These are phyloP conservation scores for Tagetes patula DNA, from an alignment of 129 eudicot species.

Conservation along the genomic window DNA sequence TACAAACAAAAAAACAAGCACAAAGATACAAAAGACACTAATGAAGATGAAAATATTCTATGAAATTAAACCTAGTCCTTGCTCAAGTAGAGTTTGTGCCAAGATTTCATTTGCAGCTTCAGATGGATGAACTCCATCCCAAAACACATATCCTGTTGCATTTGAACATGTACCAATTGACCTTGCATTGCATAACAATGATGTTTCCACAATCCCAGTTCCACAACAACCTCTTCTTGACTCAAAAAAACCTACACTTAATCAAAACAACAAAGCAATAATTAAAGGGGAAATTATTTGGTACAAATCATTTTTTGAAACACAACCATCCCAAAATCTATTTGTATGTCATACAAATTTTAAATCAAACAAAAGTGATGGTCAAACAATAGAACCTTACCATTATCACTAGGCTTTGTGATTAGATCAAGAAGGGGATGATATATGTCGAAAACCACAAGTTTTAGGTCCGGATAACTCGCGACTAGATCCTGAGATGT, in stretches of 20 bases:
- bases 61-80: slow-evolving; percentile 56
- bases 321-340: too few relatives aligned
- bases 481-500: slow-evolving; percentile 46
- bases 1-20: too few relatives aligned
- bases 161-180: slow-evolving; percentile 74
- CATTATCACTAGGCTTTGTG: slow-evolving; percentile 29
- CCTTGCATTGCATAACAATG: slow-evolving; percentile 58
- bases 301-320: background rate
- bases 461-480: slow-evolving; percentile 44
- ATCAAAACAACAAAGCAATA: background rate
- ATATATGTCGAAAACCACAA: slow-evolving; percentile 77
- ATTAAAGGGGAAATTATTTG: background rate
- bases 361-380: background rate
- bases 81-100: slow-evolving; percentile 62
- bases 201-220: slow-evolving; percentile 69
- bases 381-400: background rate
- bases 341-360: too few relatives aligned
- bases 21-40: too few relatives aligned
- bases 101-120: slow-evolving; percentile 63
- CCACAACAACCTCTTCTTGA: slow-evolving; percentile 82
- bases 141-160: slow-evolving; percentile 70
- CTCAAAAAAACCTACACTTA: slow-evolving; percentile 62
- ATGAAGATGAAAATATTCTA: background rate
- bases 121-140: slow-evolving; percentile 86
- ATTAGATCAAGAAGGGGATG: slow-evolving; percentile 62